Evolutionary conservation across 257 asterid species (phyloP).

Genomic region (Solanum gracilifrons): DNA sequence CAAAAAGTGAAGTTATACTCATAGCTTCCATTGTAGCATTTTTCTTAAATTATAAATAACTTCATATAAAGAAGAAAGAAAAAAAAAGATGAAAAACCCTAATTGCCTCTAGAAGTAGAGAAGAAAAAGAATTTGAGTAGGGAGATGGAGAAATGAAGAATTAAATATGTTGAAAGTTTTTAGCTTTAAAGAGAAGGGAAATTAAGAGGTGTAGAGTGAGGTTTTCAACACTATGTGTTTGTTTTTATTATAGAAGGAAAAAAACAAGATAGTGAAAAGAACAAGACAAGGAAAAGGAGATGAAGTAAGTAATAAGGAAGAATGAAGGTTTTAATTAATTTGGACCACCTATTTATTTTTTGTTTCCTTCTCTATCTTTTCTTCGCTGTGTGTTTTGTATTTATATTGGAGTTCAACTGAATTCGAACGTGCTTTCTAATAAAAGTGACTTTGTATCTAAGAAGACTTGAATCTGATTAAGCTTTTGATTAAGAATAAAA

Average conservation of each 20-base stretch:
- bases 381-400: accelerated
- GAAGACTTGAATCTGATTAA: too few relatives aligned
- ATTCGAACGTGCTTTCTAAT: too few relatives aligned
- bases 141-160: not conserved
- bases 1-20: not conserved
- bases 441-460: too few relatives aligned
- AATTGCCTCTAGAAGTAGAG: not conserved
- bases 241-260: not conserved
- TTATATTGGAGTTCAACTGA: too few relatives aligned
- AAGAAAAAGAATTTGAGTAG: not conserved
- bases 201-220: not conserved
- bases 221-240: not conserved
- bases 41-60: not conserved
- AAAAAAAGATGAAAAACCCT: not conserved
- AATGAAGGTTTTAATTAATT: not conserved
- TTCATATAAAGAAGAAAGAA: not conserved
- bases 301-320: not conserved
- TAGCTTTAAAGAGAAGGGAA: not conserved
- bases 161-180: not conserved
- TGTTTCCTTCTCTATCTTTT: not conserved
- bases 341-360: not conserved
- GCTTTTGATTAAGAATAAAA: too few relatives aligned
- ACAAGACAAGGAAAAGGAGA: not conserved
- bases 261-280: not conserved
- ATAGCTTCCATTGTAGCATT: not conserved